These are phyloP conservation scores for Saccharomycopsis hybrid DNA, from an alignment of 1,139 yeast species.

Conservation along the genomic window DNA sequence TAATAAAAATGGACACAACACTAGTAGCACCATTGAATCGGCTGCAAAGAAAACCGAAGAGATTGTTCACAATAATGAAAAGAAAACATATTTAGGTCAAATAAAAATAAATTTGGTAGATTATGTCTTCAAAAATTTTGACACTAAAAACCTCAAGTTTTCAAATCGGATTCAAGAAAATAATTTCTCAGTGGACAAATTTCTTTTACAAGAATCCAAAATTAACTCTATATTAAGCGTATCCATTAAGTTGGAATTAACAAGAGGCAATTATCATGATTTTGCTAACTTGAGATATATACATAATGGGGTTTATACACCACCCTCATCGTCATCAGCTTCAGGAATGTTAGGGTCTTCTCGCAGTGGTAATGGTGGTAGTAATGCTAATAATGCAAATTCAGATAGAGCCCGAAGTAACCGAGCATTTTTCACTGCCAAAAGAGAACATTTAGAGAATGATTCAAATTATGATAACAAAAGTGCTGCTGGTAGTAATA, in stretches of 20 bases:
- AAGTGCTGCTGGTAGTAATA: background rate
- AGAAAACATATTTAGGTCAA: constrained; percentile 14
- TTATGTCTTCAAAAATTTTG: constrained; percentile 17
- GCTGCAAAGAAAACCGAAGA: constrained; percentile 5
- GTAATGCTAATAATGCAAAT: background rate
- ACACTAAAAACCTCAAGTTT: constrained; percentile 1
- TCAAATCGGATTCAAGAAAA: background rate
- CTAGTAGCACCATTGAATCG: background rate
- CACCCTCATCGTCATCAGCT: background rate
- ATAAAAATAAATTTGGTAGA: constrained; percentile 17
- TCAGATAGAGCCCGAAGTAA: no score
- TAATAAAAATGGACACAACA: background rate
- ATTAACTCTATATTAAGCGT: constrained; percentile 20
- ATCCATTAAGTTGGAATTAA: constrained; percentile 14
- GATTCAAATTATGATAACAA: no score
- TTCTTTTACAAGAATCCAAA: constrained; percentile 19
- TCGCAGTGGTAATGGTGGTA: background rate
- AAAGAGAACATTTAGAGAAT: no score
- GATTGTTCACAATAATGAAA: constrained; percentile 14
- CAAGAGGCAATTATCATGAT: constrained; percentile 15
- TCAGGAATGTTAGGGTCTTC: constrained; percentile 9
- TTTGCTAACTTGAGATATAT: constrained; percentile 6
- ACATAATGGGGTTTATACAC: constrained; percentile 3
- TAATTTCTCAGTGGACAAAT: constrained; percentile 15
- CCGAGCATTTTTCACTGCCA: no score